Base-by-base conservation (phyloP, 108 stramenopile genomes). In the Schizochytrium sp. region DNA sequence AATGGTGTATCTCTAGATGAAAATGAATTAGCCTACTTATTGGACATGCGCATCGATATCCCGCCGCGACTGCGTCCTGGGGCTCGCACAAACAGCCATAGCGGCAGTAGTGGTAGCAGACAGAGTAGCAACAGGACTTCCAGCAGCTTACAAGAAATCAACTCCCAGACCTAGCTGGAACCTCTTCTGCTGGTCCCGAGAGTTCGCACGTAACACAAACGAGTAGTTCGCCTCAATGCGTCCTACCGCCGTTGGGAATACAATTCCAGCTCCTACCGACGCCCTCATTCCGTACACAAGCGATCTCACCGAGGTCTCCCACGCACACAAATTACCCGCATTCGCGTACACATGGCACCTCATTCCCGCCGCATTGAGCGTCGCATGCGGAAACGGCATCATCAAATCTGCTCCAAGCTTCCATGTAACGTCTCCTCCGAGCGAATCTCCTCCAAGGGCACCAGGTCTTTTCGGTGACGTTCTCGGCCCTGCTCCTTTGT, bases 301-400 rank as follows among this genome's bases (percentile, higher is more conserved):
- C 8, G 76, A 55, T n/a, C 76, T 47, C 15, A 83, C 49, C 47
- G 76, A 83, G 76, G 76, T 83, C 28, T 83, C 76, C 47, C 53
- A 83, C 0, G 76, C 76, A 53, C 76, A 83, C 0, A 83, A 53
- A 55, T 83, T 83, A 40, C 76, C 76, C 5, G 76, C 76, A 53
- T 83, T 83, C n/a, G 76, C 76, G 76, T 83, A 83, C 15, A 83
- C 50, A 53, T 83, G 76, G 76, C 76, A 83, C 15, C 76, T 47
- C 0, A 83, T 40, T 47, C 76, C 76, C 50, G 76, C 76, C 49
- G 76, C 76, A 53, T 83, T 47, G 38, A 83, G 28, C 17, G 55
- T 47, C 47, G 45, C 5, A 53, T 83, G 76, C 17, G 76, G 76
- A 42, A 83, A 83, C 2, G 76, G 76, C 45, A 83, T 47, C 47